These are phyloP conservation scores for Pythium insidiosum DNA, from an alignment of 352 stramenopile genomes.

Conservation along the genomic window DNA sequence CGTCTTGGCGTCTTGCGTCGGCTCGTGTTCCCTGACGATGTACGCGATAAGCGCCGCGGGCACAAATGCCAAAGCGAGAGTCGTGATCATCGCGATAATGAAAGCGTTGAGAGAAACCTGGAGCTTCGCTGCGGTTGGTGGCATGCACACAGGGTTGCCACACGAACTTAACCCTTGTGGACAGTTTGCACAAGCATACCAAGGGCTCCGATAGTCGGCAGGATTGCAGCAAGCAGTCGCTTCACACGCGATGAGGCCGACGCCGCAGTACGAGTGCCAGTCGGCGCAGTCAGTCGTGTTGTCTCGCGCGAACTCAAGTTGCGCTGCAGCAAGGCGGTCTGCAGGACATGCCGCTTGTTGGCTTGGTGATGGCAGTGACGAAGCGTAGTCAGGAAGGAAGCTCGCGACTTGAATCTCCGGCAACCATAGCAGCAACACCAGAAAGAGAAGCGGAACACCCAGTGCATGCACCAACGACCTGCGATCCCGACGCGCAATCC, in stretches of 20 bases:
- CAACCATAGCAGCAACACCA: conserved; percentile 28
- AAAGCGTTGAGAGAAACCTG: conserved; percentile 60
- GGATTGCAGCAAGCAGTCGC: conserved; percentile 26
- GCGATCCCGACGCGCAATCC: conserved; percentile 33
- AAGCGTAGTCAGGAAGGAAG: conserved; percentile 33
- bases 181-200: conserved; percentile 29
- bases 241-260: conserved; percentile 34
- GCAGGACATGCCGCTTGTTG: no score
- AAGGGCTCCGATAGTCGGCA: conserved; percentile 23
- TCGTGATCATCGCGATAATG: conserved; percentile 44
- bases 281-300: no score
- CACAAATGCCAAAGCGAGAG: conserved; percentile 66
- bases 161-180: neutral
- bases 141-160: conserved; percentile 29
- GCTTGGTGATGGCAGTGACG: no score
- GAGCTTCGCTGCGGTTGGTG: conserved; percentile 46
- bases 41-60: conserved; percentile 57
- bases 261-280: no score
- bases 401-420: conserved; percentile 35
- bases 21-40: conserved; percentile 54
- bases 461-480: conserved; percentile 30
- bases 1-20: conserved; percentile 51
- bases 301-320: no score
- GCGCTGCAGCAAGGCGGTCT: no score
- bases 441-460: conserved; percentile 30